phyloP scores from a whole-genome alignment of 139 green algal genomes.

The Picochlorum sp. region DNA sequence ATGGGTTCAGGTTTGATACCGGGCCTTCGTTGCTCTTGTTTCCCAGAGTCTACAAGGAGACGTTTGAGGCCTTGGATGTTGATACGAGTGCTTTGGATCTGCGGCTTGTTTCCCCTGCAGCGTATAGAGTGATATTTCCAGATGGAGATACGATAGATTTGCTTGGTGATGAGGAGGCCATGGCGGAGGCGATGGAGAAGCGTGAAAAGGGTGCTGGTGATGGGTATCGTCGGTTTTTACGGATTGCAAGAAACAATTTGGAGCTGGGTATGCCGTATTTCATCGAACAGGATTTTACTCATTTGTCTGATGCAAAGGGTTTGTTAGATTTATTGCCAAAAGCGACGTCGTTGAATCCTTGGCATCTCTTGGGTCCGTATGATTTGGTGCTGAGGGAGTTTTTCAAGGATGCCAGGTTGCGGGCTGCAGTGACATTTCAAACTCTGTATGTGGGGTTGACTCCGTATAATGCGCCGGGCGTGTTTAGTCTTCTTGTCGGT shows the following conservation, averaged over 20 bases:
- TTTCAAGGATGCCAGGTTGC: constrained; percentile 55
- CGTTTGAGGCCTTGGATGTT: constrained; percentile 54
- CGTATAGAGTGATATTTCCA: constrained; percentile 72
- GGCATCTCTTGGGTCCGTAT: constrained; percentile 60
- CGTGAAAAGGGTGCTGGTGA: constrained; percentile 60
- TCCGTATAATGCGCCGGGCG: constrained; percentile 69
- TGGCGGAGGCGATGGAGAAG: constrained; percentile 65
- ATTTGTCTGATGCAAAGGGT: constrained; percentile 37
- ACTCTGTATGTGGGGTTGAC: constrained; percentile 79
- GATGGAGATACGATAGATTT: constrained; percentile 52
- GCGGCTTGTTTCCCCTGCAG: constrained; percentile 38
- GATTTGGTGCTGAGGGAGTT: constrained; percentile 45
- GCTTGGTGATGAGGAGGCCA: constrained; percentile 61
- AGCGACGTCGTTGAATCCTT: constrained; percentile 40
- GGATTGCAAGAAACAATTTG: constrained; percentile 34
- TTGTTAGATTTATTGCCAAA: constrained; percentile 47
- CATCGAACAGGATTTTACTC: constrained; percentile 62
- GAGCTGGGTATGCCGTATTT: constrained; percentile 53
- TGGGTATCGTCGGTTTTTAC: constrained; percentile 44
- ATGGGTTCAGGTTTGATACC: constrained; percentile 63
- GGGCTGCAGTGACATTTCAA: constrained; percentile 69
- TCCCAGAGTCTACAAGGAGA: constrained; percentile 54
- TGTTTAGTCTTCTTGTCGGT: constrained; percentile 73
- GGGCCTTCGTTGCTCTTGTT: constrained; percentile 72
- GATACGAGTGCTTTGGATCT: constrained; percentile 32